Percentiles rank a stretch among this genome's conserved stretches.
Evolutionary conservation across 371 early-diverging fungal species (phyloP).

Genomic region (Haplosporangium sp.): DNA sequence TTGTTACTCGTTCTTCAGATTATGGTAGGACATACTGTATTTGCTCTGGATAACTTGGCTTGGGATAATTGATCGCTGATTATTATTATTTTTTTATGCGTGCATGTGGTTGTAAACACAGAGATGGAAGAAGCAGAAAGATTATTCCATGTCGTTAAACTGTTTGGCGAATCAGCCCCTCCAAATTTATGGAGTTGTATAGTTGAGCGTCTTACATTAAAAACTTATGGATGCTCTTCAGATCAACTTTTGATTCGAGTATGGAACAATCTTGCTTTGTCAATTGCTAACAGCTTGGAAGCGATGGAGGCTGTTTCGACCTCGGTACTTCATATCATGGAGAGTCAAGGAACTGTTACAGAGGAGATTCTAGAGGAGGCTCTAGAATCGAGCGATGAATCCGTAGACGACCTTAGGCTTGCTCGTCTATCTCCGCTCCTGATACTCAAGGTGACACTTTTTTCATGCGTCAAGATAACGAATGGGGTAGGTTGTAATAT

Average conservation of each 20-base stretch:
- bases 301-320: slow-evolving; percentile 10
- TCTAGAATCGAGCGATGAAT: slow-evolving; percentile 34
- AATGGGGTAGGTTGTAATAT: no score
- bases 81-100: no score
- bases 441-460: slow-evolving; percentile 28
- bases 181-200: slow-evolving; percentile 9
- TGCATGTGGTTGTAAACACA: not conserved
- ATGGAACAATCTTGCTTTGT: slow-evolving; percentile 25
- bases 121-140: not conserved
- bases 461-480: no score
- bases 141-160: slow-evolving; percentile 17
- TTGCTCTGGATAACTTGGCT: not conserved
- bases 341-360: slow-evolving; percentile 24
- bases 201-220: slow-evolving; percentile 11
- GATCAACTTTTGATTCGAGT: slow-evolving; percentile 16
- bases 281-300: slow-evolving; percentile 14
- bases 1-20: not conserved
- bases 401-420: slow-evolving; percentile 35
- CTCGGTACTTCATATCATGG: slow-evolving; percentile 12
- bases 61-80: no score
- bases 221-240: slow-evolving; percentile 24
- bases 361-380: slow-evolving; percentile 25
- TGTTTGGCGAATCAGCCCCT: slow-evolving; percentile 16
- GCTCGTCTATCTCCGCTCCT: slow-evolving; percentile 21
- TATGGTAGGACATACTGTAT: slow-evolving; percentile 3